Evolutionary conservation across 2,329 filamentous ascomycete genomes (phyloP).

Genomic region (Diplodia corticola): DNA sequence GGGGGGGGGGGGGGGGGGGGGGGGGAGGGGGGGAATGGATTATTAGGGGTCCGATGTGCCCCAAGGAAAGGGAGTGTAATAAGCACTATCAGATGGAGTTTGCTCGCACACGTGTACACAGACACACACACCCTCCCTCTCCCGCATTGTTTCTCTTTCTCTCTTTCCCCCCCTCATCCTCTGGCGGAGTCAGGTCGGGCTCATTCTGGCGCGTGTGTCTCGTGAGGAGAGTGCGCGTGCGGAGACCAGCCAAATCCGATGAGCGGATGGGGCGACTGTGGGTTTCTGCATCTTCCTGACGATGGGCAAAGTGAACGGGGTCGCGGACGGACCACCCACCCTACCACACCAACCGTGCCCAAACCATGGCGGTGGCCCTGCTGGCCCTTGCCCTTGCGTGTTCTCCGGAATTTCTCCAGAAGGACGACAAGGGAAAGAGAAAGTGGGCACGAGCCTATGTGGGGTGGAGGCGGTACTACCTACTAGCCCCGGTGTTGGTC

Average conservation of each 20-base stretch:
- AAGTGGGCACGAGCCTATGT: neutral
- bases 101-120: too few relatives aligned
- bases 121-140: too few relatives aligned
- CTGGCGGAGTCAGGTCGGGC: neutral
- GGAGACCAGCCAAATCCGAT: neutral
- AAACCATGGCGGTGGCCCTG: too few relatives aligned
- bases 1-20: neutral
- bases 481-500: neutral
- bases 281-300: neutral
- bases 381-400: neutral
- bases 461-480: neutral
- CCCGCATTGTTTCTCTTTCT: too few relatives aligned
- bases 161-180: too few relatives aligned
- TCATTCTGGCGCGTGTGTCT: neutral
- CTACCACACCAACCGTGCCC: neutral
- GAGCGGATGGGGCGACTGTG: neutral
- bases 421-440: neutral
- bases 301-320: neutral
- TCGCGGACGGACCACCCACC: neutral
- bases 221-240: neutral
- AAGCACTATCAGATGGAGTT: neutral
- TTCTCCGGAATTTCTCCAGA: constrained; percentile 15
- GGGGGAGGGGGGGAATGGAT: too few relatives aligned
- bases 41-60: constrained; percentile 3
- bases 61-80: neutral